Evolutionary conservation across 139 green algal genomes (phyloP).

Genomic region (Penium margaritaceum): DNA sequence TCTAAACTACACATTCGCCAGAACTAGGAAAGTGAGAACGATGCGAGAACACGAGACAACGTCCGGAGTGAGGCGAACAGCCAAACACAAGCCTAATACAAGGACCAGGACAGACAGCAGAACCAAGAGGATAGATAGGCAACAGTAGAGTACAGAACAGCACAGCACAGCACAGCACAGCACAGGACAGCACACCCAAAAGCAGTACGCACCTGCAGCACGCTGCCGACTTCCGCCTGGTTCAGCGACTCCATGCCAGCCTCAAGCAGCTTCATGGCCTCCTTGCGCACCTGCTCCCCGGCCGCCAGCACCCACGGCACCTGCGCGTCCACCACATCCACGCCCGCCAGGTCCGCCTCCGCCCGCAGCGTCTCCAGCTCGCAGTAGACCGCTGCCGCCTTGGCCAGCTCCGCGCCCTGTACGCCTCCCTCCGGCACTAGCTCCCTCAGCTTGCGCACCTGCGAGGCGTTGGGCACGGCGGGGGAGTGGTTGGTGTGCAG

Average conservation of each 20-base stretch:
- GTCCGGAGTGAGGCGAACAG: too few species aligned
- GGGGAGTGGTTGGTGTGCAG: too few species aligned
- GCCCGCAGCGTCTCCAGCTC: constrained; percentile 27
- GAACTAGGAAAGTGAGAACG: too few species aligned
- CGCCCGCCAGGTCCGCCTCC: constrained; percentile 38
- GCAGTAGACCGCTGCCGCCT: constrained; percentile 38
- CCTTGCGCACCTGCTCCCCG: constrained; percentile 26
- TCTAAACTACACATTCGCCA: too few species aligned
- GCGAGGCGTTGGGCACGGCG: too few species aligned
- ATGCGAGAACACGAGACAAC: too few species aligned
- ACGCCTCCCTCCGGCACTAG: not conserved
- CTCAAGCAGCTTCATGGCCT: constrained; percentile 36
- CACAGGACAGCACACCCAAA: too few species aligned
- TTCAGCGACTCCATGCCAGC: constrained; percentile 38
- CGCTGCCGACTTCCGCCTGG: constrained; percentile 45
- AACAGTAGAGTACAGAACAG: too few species aligned
- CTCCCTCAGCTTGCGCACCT: constrained; percentile 15
- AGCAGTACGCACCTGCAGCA: constrained; percentile 44
- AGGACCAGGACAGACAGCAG: too few species aligned
- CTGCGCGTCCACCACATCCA: constrained; percentile 44
- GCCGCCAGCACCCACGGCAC: constrained; percentile 33
- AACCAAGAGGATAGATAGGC: too few species aligned
- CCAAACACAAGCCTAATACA: too few species aligned
- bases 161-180: too few species aligned
- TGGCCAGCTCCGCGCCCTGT: constrained; percentile 29